Conservation (phyloP, 345 rosid species). For the Citrus sp. region DNA sequence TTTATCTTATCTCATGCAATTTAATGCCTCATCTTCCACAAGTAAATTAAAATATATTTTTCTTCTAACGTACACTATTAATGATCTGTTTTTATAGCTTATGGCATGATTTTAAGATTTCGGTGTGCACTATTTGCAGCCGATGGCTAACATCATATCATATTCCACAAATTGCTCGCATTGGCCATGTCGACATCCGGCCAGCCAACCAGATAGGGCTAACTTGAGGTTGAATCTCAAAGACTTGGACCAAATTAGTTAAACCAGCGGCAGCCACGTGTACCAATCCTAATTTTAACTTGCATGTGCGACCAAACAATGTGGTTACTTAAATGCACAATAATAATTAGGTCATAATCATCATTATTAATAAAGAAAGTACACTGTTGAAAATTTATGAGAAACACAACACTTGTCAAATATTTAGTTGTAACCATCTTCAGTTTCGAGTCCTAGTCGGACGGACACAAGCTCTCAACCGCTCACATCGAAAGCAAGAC, state of each 20-base stretch:
- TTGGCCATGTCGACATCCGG: background rate
- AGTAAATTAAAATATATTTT: no score
- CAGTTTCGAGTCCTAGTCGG: background rate
- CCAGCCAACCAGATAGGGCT: background rate
- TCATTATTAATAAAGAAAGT: background rate
- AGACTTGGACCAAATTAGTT: background rate
- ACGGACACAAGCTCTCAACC: background rate
- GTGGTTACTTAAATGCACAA: background rate
- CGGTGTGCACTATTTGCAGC: no score
- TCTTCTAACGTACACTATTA: no score
- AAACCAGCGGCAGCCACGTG: background rate
- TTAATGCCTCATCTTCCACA: no score
- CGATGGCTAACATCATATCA: no score
- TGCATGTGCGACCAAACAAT: slow-evolving; percentile 6
- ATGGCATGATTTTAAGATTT: no score
- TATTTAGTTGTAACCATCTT: background rate
- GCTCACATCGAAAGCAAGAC: slow-evolving; percentile 24
- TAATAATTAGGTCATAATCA: background rate
- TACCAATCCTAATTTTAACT: background rate
- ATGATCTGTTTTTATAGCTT: no score
- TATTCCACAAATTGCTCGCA: background rate
- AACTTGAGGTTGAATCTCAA: background rate
- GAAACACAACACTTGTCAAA: slow-evolving; percentile 12
- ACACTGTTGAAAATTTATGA: background rate
- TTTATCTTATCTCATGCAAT: no score